Conservation (phyloP, 2,329 filamentous ascomycete genomes). For the Bisporella sp. region DNA sequence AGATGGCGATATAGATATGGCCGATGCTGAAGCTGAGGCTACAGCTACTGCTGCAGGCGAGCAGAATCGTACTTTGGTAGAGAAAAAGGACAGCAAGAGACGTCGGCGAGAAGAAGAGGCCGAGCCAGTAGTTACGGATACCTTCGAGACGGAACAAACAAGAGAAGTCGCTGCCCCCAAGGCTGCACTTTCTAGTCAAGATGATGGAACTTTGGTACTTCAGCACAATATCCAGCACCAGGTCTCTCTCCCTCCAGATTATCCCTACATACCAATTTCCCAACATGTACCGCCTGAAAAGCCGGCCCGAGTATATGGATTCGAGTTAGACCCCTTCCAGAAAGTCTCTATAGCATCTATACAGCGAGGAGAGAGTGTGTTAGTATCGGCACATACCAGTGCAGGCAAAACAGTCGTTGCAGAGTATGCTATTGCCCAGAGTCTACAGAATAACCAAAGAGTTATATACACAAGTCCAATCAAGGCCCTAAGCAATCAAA, state of each 20-base stretch:
- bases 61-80: constrained; percentile 35
- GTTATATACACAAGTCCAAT: constrained; percentile 99
- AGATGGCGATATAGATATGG: constrained; percentile 50
- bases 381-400: constrained; percentile 95
- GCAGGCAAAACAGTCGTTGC: constrained; percentile 98
- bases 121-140: constrained; percentile 80
- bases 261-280: constrained; percentile 91
- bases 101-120: constrained; percentile 57
- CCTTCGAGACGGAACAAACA: constrained; percentile 91
- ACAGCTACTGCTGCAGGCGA: constrained; percentile 19
- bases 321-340: constrained; percentile 96
- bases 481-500: constrained; percentile 97
- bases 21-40: constrained; percentile 26
- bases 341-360: constrained; percentile 92
- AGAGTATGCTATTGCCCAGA: constrained; percentile 96
- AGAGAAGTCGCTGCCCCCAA: constrained; percentile 68
- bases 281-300: constrained; percentile 85
- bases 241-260: constrained; percentile 88
- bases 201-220: constrained; percentile 60
- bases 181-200: constrained; percentile 25
- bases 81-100: constrained; percentile 52
- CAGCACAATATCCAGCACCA: constrained; percentile 99
- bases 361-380: constrained; percentile 88
- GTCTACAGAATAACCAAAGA: constrained; percentile 92
- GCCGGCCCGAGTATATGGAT: constrained; percentile 78